Evolutionary conservation across 257 asterid species (phyloP), one percentile per base, ranked within the genome.

Genomic region (Knoxia roxburghii): DNA sequence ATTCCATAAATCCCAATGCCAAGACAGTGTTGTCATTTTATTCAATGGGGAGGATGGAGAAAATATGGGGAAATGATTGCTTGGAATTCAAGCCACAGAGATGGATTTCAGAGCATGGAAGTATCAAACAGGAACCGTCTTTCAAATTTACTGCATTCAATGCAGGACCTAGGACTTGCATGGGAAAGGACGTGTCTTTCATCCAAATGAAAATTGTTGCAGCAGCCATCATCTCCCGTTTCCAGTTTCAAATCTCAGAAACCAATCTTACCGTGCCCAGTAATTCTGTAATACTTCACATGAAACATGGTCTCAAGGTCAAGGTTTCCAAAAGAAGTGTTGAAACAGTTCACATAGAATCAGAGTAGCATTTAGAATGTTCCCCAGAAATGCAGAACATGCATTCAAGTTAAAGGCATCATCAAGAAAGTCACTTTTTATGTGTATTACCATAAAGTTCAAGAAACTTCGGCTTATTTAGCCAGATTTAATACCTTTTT

Each of bases 131-230:
- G 0, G 64, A 58, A 58, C 64, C 64, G 18, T 58, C 64, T 30
- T 58, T 58, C 45, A 58, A 58, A 21, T 58, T 58, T 58, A 32
- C 64, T 0, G 64, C 45, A 32, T 58, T 58, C 45, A 58, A 58
- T 32, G 64, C 64, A 58, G 64, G 64, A 58, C 43, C 64, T 30
- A 32, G 64, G 64, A 58, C 41, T 18, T 58, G 64, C 64, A 7
- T 32, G 45, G 64, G 64, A 26, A 58, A 58, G 24, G 64, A 33
- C 27, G 39, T 59, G 6, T 59, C 45, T 32, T 57, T 57, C 64
- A 33, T 59, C 64, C 64, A 59, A 35, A 59, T 59, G 64, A 59
- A 59, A 59, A 59, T 59, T 59, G 64, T 59, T 18, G 48, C 64
- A 18, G 64, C 29, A 18, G 64, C 64, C 27, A 39, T 59, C 9